phyloP scores from a whole-genome alignment of 2,329 filamentous ascomycete genomes.

The Fusarium odoratissimum region DNA sequence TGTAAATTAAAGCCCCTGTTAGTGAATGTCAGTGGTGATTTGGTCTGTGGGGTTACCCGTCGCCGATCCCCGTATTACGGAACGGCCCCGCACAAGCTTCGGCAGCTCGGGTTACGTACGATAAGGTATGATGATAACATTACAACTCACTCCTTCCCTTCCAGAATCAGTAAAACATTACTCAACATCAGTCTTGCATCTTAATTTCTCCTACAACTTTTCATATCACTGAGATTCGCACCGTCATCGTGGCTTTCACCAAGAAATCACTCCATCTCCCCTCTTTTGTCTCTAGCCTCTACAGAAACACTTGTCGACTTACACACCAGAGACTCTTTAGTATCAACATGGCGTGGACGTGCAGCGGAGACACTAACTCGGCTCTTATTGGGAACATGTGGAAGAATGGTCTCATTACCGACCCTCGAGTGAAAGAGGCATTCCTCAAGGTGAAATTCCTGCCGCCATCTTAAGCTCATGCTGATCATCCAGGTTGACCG shows the following conservation, averaged over 20 bases:
- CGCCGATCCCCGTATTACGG: constrained; percentile 38
- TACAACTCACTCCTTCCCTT: neutral
- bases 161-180: neutral
- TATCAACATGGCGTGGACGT: constrained; percentile 86
- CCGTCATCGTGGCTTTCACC: constrained; percentile 25
- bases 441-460: constrained; percentile 72
- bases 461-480: neutral
- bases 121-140: constrained; percentile 31
- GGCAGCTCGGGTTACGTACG: constrained; percentile 12
- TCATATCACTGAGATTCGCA: neutral
- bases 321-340: constrained; percentile 7
- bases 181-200: too few species aligned
- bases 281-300: neutral
- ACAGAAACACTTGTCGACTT: constrained; percentile 3
- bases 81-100: constrained; percentile 43
- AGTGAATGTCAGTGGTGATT: constrained; percentile 6
- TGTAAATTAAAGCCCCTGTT: constrained; percentile 21
- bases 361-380: constrained; percentile 78
- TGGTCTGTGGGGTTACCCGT: constrained; percentile 36
- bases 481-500: constrained; percentile 77
- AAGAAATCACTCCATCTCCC: constrained; percentile 4
- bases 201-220: too few species aligned
- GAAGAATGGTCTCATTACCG: constrained; percentile 77
- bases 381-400: constrained; percentile 84
- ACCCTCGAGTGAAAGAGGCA: constrained; percentile 77